Evolutionary conservation across 148 eudicot genomes (phyloP).

Genomic region (Rhododendron molle): DNA sequence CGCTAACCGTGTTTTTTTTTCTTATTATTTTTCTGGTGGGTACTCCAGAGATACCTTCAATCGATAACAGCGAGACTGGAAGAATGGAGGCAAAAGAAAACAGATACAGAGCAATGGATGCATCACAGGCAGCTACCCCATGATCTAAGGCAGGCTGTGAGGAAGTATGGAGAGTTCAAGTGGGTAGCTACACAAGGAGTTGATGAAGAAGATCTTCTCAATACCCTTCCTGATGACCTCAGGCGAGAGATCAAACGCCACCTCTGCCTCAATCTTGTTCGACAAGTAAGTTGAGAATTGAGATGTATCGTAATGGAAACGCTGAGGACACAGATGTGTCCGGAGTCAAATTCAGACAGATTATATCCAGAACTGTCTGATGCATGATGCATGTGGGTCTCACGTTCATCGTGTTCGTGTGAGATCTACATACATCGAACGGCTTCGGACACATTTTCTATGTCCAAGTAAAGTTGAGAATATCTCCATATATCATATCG

Average conservation of each 20-base stretch:
- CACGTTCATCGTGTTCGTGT: background rate
- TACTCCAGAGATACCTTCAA: slow-evolving; percentile 63
- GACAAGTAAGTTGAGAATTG: slow-evolving; percentile 48
- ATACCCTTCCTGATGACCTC: slow-evolving; percentile 68
- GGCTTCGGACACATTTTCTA: background rate
- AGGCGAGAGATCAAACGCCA: slow-evolving; percentile 77
- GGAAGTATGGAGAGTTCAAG: slow-evolving; percentile 64
- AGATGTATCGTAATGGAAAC: background rate
- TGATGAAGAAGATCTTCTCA: slow-evolving; percentile 62
- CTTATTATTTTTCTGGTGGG: too few species aligned
- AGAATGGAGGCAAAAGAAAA: slow-evolving; percentile 75
- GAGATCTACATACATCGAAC: background rate
- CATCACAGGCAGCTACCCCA: slow-evolving; percentile 74
- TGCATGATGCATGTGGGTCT: background rate
- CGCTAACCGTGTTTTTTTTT: background rate
- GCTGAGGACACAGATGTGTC: background rate
- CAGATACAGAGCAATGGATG: slow-evolving; percentile 90
- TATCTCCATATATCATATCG: too few species aligned
- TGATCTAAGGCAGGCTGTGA: slow-evolving; percentile 44
- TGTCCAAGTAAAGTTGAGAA: background rate
- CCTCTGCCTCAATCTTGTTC: slow-evolving; percentile 72
- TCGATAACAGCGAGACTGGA: slow-evolving; percentile 63
- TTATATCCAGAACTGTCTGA: background rate
- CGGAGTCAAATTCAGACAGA: background rate
- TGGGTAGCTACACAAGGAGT: slow-evolving; percentile 79